phyloP scores from a whole-genome alignment of 140 eudicot species.

The Senecio squalidus region DNA sequence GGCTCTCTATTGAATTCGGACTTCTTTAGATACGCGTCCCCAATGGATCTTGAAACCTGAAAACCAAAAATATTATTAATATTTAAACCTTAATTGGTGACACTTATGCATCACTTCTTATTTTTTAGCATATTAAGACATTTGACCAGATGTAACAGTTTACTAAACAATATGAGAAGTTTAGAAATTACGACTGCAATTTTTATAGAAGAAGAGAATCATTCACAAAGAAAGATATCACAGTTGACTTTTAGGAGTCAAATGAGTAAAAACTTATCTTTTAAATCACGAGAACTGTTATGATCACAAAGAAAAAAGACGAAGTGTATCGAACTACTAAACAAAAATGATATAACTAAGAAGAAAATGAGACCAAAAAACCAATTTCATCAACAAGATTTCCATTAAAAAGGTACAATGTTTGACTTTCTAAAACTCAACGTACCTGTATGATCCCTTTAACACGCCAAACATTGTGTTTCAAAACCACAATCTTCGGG shows the following conservation, averaged over 20 bases:
- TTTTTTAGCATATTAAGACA: no score
- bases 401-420: neutral
- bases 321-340: neutral
- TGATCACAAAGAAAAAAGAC: neutral
- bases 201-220: no score
- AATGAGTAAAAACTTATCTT: neutral
- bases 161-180: no score
- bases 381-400: neutral
- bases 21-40: constrained; percentile 83
- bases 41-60: constrained; percentile 89
- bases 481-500: constrained; percentile 69
- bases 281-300: neutral
- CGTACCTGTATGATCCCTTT: constrained; percentile 91
- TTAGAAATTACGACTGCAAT: no score
- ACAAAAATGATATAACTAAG: neutral
- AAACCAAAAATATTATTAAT: constrained; percentile 6
- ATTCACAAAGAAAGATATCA: no score
- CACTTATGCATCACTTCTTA: no score
- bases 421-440: constrained; percentile 5
- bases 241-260: constrained; percentile 15
- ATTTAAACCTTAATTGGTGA: no score
- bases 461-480: constrained; percentile 96
- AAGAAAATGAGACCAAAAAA: neutral
- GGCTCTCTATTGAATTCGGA: constrained; percentile 84
- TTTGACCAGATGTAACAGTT: no score